These are phyloP conservation scores for Malus hybrid DNA, from an alignment of 331 rosid genomes.

Conservation along the genomic window DNA sequence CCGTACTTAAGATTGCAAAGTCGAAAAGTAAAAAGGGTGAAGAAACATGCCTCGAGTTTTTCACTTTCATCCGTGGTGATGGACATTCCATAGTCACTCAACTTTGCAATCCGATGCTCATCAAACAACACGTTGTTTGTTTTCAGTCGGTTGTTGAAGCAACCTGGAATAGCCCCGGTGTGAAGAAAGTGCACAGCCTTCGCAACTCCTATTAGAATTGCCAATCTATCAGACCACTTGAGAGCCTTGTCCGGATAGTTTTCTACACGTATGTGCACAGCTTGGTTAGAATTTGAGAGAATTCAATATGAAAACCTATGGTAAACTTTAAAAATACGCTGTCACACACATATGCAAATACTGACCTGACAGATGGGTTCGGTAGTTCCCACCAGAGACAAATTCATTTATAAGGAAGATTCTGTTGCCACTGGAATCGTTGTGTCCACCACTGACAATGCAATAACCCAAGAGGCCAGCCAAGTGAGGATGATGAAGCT, in stretches of 20 bases:
- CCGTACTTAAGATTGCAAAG: constrained; percentile 1
- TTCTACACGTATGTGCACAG: constrained; percentile 30
- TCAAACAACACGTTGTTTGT: constrained; percentile 68
- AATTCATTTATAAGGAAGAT: constrained; percentile 65
- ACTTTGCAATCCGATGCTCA: constrained; percentile 67
- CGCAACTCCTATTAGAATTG: constrained; percentile 73
- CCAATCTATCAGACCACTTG: constrained; percentile 77
- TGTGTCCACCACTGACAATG: constrained; percentile 47
- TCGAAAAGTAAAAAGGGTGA: neutral
- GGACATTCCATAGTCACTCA: constrained; percentile 84
- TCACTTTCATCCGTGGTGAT: constrained; percentile 47
- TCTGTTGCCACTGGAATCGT: constrained; percentile 37
- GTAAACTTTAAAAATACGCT: neutral
- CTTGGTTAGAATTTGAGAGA: constrained; percentile 15
- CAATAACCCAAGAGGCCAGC: constrained; percentile 82
- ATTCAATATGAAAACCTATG: neutral
- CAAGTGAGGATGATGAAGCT: constrained; percentile 88
- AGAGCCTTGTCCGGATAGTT: constrained; percentile 48
- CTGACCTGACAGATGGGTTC: constrained; percentile 44
- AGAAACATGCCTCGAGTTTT: constrained; percentile 48
- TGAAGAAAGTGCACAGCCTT: constrained; percentile 84
- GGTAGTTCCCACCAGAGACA: constrained; percentile 47
- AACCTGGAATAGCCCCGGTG: constrained; percentile 75
- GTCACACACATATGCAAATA: neutral
- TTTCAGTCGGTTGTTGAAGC: constrained; percentile 56